Evolutionary conservation across 345 rosid species (phyloP).

Genomic region (Gossypium mustelinum): DNA sequence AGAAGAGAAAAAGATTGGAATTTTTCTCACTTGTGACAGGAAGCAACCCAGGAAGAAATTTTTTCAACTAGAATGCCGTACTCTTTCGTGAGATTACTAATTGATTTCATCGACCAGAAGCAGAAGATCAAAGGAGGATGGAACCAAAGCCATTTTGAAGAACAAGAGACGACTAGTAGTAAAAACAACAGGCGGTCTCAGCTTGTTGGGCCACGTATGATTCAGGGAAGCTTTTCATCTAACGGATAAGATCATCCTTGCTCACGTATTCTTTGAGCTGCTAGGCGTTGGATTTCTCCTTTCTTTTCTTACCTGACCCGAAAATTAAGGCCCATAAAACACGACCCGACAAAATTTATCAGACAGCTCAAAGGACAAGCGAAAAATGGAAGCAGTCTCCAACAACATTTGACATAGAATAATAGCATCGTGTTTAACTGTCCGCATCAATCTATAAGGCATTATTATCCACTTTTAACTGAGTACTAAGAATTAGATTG

Average conservation of each 20-base stretch:
- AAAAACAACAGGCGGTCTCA: neutral
- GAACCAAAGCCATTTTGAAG: neutral
- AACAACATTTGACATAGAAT: no score
- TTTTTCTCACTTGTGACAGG: neutral
- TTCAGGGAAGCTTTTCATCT: constrained; percentile 8
- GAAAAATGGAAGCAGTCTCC: constrained; percentile 44
- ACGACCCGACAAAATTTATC: constrained; percentile 18
- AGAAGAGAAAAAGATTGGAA: neutral
- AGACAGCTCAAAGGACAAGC: neutral
- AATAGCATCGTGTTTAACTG: no score
- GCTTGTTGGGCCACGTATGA: neutral
- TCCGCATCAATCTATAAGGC: no score
- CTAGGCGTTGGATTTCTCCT: constrained; percentile 13
- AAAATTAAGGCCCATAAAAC: neutral
- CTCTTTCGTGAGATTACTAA: neutral
- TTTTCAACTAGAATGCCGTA: neutral
- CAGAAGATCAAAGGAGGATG: constrained; percentile 2
- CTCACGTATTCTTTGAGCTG: neutral
- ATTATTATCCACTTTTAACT: no score
- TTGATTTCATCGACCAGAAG: neutral
- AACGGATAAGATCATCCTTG: constrained; percentile 9
- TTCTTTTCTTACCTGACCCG: neutral
- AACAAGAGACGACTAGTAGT: neutral
- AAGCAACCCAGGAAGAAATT: constrained; percentile 2
- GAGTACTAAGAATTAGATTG: no score